phyloP scores from a whole-genome alignment of 306 rosid species.

The Echinosophora koreensis region DNA sequence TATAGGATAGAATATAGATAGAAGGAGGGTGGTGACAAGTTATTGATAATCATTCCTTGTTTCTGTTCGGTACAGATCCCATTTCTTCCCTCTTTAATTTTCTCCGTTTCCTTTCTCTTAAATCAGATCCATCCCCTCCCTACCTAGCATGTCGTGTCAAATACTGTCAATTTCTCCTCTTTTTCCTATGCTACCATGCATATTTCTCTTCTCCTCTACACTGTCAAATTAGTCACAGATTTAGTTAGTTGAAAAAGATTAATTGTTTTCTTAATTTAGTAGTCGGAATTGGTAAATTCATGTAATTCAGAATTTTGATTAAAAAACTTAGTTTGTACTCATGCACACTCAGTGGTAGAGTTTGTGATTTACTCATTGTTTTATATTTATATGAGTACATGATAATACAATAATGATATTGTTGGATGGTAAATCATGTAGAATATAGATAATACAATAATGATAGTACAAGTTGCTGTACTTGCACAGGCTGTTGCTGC shows the following conservation, averaged over 20 bases:
- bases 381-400: no score
- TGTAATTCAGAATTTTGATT: neutral
- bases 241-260: neutral
- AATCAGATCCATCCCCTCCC: neutral
- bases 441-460: conserved; percentile 6
- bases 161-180: neutral
- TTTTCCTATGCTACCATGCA: neutral
- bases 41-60: neutral
- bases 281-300: neutral
- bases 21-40: neutral
- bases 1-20: neutral
- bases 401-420: no score
- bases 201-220: neutral
- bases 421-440: neutral
- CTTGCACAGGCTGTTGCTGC: conserved; percentile 78
- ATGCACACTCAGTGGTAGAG: neutral
- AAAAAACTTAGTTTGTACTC: neutral
- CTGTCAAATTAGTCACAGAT: neutral
- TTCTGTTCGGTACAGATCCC: neutral
- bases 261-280: neutral
- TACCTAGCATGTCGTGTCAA: conserved; percentile 4
- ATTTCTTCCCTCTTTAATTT: neutral
- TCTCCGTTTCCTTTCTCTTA: neutral
- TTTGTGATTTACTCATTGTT: no score
- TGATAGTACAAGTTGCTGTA: conserved; percentile 27